phyloP scores from a whole-genome alignment of 495 filamentous ascomycete genomes.

The Daldinia decipiens region DNA sequence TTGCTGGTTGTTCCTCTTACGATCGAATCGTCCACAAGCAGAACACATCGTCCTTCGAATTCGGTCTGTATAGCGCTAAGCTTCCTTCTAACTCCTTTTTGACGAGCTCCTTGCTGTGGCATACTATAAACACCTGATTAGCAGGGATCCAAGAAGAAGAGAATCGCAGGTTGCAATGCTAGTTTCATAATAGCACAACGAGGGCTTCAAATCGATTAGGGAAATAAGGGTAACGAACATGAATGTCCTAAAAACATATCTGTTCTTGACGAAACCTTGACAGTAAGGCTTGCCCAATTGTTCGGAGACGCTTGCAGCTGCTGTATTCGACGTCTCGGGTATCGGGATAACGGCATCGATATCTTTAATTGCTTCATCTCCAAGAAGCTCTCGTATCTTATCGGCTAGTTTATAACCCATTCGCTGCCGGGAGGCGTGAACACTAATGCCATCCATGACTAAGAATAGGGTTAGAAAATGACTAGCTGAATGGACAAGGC shows the following conservation, averaged over 20 bases:
- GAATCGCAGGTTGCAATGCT: not conserved
- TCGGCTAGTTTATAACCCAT: constrained; percentile 92
- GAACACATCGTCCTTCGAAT: constrained; percentile 84
- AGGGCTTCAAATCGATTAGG: not conserved
- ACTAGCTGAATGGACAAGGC: not conserved
- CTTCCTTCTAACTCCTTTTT: constrained; percentile 81
- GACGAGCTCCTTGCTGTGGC: constrained; percentile 73
- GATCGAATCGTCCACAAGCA: constrained; percentile 92
- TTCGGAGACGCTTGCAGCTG: constrained; percentile 82
- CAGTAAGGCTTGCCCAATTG: constrained; percentile 80
- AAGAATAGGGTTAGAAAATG: not conserved
- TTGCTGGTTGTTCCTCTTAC: constrained; percentile 90
- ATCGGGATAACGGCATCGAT: constrained; percentile 95
- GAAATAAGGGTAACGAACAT: constrained; percentile 56
- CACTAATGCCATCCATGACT: constrained; percentile 77
- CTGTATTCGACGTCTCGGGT: constrained; percentile 86
- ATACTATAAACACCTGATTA: constrained; percentile 7
- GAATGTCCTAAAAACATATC: constrained; percentile 95
- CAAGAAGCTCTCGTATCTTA: constrained; percentile 77
- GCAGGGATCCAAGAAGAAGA: not conserved
- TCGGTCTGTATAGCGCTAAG: constrained; percentile 87
- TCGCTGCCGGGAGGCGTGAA: constrained; percentile 86
- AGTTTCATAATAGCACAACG: not conserved
- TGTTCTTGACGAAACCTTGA: constrained; percentile 89
- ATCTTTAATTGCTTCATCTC: constrained; percentile 76